phyloP scores from a whole-genome alignment of 176 grass and related monocot genomes.

The Zizania latifolia region DNA sequence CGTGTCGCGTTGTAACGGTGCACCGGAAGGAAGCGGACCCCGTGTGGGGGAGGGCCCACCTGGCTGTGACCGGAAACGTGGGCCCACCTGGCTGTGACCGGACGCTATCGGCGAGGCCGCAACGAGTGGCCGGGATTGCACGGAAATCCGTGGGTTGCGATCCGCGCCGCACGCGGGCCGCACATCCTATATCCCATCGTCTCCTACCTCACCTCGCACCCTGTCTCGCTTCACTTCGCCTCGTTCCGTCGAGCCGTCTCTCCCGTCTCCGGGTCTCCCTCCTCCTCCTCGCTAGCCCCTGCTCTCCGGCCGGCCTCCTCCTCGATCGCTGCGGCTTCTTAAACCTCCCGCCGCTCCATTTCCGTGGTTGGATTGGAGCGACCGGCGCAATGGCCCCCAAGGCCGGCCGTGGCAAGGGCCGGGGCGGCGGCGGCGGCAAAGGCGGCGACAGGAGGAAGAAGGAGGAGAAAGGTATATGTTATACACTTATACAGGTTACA shows the following conservation, averaged over 20 bases:
- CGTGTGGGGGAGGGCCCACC: not conserved
- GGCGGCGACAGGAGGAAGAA: slow-evolving; percentile 88
- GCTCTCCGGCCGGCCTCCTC: not conserved
- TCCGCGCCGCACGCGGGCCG: slow-evolving; percentile 27
- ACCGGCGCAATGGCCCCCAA: slow-evolving; percentile 75
- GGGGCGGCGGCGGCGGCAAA: slow-evolving; percentile 53
- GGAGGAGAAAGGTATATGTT: slow-evolving; percentile 96
- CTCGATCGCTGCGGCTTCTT: not conserved
- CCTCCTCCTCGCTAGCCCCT: not conserved
- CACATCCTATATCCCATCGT: slow-evolving; percentile 69
- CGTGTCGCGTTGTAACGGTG: no score
- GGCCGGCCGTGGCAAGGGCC: slow-evolving; percentile 71
- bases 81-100: slow-evolving; percentile 8
- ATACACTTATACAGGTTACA: no score
- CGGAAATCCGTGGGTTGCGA: slow-evolving; percentile 23
- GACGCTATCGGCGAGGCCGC: not conserved
- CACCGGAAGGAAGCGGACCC: not conserved
- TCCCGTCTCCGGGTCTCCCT: not conserved
- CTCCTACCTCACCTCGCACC: not conserved
- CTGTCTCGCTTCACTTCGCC: not conserved
- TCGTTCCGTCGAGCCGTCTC: not conserved
- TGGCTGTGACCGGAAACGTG: not conserved
- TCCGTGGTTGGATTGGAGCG: not conserved
- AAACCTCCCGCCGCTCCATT: slow-evolving; percentile 8
- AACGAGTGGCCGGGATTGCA: slow-evolving; percentile 62